Conservation (phyloP, 2,329 filamentous ascomycete species). For the Claviceps africana region DNA sequence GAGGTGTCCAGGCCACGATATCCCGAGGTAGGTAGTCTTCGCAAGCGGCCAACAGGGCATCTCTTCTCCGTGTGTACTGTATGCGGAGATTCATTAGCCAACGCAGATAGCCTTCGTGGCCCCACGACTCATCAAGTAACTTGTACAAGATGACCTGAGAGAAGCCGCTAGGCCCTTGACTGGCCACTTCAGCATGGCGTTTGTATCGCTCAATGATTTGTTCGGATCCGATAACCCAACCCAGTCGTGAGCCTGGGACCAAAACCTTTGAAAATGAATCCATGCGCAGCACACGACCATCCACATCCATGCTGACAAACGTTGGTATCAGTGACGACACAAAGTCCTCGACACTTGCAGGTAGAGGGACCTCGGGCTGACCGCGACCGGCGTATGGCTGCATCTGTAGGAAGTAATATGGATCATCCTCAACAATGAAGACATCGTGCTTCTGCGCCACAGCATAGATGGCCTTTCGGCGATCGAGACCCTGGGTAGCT, state of each 20-base stretch:
- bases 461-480: conserved; percentile 59
- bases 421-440: conserved; percentile 82
- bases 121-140: conserved; percentile 86
- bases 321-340: conserved; percentile 48
- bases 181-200: conserved; percentile 69
- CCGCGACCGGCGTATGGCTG: conserved; percentile 51
- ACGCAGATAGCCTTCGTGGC: conserved; percentile 73
- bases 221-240: conserved; percentile 80
- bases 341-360: conserved; percentile 55
- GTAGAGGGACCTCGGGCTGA: conserved; percentile 37
- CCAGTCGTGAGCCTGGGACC: conserved; percentile 64
- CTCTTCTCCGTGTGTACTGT: conserved; percentile 67
- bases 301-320: conserved; percentile 64
- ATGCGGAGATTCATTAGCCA: conserved; percentile 76
- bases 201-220: conserved; percentile 74
- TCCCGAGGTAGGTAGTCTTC: conserved; percentile 61
- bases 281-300: conserved; percentile 78
- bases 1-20: conserved; percentile 66
- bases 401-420: conserved; percentile 90
- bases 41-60: conserved; percentile 67
- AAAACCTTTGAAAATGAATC: conserved; percentile 92
- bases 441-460: conserved; percentile 75
- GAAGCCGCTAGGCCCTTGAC: conserved; percentile 75
- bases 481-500: conserved; percentile 56
- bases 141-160: conserved; percentile 77